Evolutionary conservation across 169 alveolate genomes (phyloP).

Genomic region (Eimeria sp.): DNA sequence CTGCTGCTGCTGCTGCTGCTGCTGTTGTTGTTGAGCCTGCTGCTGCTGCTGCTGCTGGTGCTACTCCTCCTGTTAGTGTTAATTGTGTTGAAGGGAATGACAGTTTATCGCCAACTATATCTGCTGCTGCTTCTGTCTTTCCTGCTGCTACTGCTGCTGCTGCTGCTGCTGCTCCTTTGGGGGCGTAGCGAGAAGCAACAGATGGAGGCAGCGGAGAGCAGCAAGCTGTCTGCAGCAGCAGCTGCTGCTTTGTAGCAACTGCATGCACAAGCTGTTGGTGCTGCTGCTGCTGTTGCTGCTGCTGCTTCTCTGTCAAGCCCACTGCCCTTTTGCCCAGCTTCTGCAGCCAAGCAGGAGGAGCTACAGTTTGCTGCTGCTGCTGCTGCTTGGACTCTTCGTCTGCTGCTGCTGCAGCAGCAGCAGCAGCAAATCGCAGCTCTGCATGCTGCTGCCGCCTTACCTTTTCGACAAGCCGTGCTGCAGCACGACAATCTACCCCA

Average conservation of each 20-base stretch:
- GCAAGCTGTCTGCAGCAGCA: background rate
- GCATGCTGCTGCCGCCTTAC: conserved; percentile 3
- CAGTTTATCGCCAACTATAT: background rate
- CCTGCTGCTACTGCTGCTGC: conserved; percentile 3
- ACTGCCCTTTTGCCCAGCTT: conserved; percentile 19
- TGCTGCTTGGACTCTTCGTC: too few relatives aligned
- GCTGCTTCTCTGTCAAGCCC: conserved; percentile 38
- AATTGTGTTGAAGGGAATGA: background rate
- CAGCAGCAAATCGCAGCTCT: background rate
- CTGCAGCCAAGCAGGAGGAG: conserved; percentile 14
- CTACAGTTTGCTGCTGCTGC: too few relatives aligned
- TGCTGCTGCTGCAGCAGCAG: too few relatives aligned
- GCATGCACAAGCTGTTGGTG: background rate
- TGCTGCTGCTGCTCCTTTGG: conserved; percentile 7
- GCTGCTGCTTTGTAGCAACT: background rate
- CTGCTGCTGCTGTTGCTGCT: background rate
- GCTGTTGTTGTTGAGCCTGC: background rate
- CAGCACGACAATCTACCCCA: conserved; percentile 16
- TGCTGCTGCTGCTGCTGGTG: too few relatives aligned
- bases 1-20: conserved; percentile 7
- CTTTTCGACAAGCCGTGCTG: conserved; percentile 5
- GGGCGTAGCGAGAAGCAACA: background rate
- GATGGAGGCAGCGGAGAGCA: background rate
- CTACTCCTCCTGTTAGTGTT: too few relatives aligned
- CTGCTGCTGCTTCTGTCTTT: background rate